A percentile compares a stretch with the other conserved stretches of the same genome.
These are phyloP conservation scores for Sclerotinia subarctica DNA, from an alignment of 2,329 filamentous ascomycete species.

Conservation along the genomic window DNA sequence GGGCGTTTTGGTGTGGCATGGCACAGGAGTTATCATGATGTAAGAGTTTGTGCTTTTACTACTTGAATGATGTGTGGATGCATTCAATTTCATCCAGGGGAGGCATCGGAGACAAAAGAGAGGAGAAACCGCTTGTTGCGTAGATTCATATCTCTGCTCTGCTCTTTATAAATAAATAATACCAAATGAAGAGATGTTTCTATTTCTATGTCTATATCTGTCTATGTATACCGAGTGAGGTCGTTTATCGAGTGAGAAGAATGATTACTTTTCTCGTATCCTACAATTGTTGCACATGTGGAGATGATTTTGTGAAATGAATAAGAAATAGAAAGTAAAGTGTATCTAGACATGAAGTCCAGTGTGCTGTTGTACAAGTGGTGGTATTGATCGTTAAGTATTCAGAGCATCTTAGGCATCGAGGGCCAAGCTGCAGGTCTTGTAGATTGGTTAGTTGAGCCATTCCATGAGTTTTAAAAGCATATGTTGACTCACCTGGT, in stretches of 20 bases:
- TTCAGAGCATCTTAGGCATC: conserved; percentile 18
- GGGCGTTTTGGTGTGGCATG: neutral
- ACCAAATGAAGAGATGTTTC: neutral
- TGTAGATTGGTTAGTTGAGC: conserved; percentile 20
- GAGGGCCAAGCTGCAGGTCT: conserved; percentile 37
- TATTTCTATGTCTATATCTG: conserved; percentile 9
- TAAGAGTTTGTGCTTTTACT: neutral
- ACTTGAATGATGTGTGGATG: neutral
- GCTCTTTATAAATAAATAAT: neutral
- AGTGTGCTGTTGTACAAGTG: conserved; percentile 12
- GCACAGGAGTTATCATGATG: conserved; percentile 1
- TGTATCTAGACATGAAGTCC: conserved; percentile 12
- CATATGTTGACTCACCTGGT: conserved; percentile 36
- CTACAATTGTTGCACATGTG: conserved; percentile 16
- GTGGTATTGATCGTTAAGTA: neutral
- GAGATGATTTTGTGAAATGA: neutral
- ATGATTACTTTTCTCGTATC: conserved; percentile 4
- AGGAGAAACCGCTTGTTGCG: neutral
- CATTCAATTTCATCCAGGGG: neutral
- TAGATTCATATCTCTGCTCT: neutral
- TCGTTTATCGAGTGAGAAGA: conserved; percentile 5
- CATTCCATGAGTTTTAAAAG: neutral
- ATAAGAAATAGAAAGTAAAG: neutral
- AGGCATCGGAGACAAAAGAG: neutral
- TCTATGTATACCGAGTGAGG: conserved; percentile 14